Evolutionary conservation across 768 basidiomycete species (phyloP).

Genomic region (Psilocybe sp.): DNA sequence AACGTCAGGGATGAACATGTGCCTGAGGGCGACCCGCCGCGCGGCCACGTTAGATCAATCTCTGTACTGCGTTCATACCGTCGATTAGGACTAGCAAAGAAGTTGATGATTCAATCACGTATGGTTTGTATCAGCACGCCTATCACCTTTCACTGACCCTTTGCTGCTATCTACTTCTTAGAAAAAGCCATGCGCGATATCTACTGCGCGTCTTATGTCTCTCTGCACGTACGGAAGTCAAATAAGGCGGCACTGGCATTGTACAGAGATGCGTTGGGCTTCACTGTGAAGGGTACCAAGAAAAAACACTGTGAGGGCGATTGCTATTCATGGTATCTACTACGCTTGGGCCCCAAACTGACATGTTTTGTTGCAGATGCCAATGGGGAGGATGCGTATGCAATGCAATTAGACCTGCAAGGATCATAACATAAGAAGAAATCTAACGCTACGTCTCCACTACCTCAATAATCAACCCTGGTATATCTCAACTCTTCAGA

Average conservation of each 20-base stretch:
- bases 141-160: neutral
- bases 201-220: conserved; percentile 84
- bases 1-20: conserved; percentile 61
- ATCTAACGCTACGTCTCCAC: neutral
- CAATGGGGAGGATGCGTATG: conserved; percentile 92
- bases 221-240: conserved; percentile 91
- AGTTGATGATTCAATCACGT: conserved; percentile 95
- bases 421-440: neutral
- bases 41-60: conserved; percentile 97
- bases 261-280: conserved; percentile 90
- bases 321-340: neutral
- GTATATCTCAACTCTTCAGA: neutral
- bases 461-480: neutral
- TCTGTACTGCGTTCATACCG: conserved; percentile 91
- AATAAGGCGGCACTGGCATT: conserved; percentile 89
- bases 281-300: conserved; percentile 83
- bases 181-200: conserved; percentile 91
- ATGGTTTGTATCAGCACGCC: conserved; percentile 27
- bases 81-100: conserved; percentile 89
- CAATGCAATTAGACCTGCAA: conserved; percentile 61
- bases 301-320: conserved; percentile 78
- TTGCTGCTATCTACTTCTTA: conserved; percentile 24
- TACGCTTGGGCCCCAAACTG: too few relatives aligned
- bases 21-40: conserved; percentile 61
- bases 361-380: conserved; percentile 55